Conservation (phyloP, 805 yeast species). For the Scheffersomyces spartinae region DNA sequence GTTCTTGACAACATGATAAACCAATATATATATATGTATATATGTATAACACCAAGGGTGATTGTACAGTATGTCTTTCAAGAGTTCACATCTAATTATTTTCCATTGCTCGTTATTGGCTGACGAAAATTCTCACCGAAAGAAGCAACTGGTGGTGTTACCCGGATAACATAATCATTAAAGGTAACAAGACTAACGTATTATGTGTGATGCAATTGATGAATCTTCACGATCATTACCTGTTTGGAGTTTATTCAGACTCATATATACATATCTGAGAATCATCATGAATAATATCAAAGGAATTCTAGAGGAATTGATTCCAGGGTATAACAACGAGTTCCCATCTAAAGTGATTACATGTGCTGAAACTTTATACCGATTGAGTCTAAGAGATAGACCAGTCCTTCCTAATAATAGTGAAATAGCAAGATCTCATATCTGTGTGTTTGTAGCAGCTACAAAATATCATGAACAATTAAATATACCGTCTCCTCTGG, state of each 20-base stretch:
- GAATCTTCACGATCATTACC: background rate
- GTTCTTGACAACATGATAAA: slow-evolving; percentile 14
- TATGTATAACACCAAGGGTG: too few relatives aligned
- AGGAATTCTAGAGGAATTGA: slow-evolving; percentile 34
- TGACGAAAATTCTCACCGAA: slow-evolving; percentile 13
- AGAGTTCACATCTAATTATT: slow-evolving; percentile 5
- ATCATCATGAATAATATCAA: too few relatives aligned
- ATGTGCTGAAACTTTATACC: slow-evolving; percentile 35
- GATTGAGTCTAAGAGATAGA: slow-evolving; percentile 38
- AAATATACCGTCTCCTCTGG: slow-evolving; percentile 36
- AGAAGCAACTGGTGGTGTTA: slow-evolving; percentile 7
- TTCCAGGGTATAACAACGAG: slow-evolving; percentile 36
- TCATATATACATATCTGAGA: too few relatives aligned
- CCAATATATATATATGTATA: slow-evolving; percentile 6
- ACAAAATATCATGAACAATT: slow-evolving; percentile 34
- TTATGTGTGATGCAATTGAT: too few relatives aligned
- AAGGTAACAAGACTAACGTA: background rate
- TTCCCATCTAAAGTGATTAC: slow-evolving; percentile 30
- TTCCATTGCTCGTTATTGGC: slow-evolving; percentile 1
- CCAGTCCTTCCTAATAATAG: slow-evolving; percentile 38
- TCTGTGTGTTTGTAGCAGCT: slow-evolving; percentile 54
- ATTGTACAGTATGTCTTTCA: too few relatives aligned
- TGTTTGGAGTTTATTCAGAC: too few relatives aligned
- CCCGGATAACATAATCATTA: slow-evolving; percentile 6
- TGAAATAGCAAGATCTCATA: slow-evolving; percentile 56